These are phyloP conservation scores for Durio zibethinus DNA, from an alignment of 345 rosid species.

Conservation along the genomic window DNA sequence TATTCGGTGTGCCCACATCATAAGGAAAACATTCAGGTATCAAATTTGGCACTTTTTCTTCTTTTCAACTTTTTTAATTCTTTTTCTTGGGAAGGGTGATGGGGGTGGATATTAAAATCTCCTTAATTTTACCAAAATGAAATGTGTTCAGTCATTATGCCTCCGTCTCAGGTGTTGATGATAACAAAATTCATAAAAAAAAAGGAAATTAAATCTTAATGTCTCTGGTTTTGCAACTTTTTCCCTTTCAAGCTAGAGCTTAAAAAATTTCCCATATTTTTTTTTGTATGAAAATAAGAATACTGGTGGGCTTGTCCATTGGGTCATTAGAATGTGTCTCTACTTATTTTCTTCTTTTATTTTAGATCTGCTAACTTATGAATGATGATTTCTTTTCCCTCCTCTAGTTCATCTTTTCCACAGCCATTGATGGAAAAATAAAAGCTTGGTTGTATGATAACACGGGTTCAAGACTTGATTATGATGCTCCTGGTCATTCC, in stretches of 20 bases:
- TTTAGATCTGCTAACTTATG: constrained; percentile 9
- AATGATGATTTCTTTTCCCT: constrained; percentile 6
- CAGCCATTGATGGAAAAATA: constrained; percentile 59
- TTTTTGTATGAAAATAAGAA: background rate
- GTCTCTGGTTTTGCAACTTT: background rate
- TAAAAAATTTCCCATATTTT: background rate
- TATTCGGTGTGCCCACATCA: constrained; percentile 66
- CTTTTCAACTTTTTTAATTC: background rate
- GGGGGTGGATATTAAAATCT: background rate
- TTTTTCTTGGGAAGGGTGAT: background rate
- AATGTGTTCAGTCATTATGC: background rate
- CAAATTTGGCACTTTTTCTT: background rate
- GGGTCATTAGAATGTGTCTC: background rate
- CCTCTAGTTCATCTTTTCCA: constrained; percentile 53
- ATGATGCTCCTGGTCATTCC: constrained; percentile 78
- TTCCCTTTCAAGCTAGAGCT: background rate
- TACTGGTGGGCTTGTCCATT: background rate
- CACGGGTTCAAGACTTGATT: constrained; percentile 72
- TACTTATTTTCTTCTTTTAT: too few relatives aligned
- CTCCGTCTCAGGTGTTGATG: background rate
- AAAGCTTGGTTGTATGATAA: constrained; percentile 87
- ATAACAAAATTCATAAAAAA: background rate
- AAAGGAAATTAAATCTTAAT: background rate
- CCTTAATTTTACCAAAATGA: background rate
- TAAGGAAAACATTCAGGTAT: constrained; percentile 66